These are phyloP conservation scores for Samsoniella hepiali DNA, from an alignment of 2,329 filamentous ascomycete species.

Conservation along the genomic window DNA sequence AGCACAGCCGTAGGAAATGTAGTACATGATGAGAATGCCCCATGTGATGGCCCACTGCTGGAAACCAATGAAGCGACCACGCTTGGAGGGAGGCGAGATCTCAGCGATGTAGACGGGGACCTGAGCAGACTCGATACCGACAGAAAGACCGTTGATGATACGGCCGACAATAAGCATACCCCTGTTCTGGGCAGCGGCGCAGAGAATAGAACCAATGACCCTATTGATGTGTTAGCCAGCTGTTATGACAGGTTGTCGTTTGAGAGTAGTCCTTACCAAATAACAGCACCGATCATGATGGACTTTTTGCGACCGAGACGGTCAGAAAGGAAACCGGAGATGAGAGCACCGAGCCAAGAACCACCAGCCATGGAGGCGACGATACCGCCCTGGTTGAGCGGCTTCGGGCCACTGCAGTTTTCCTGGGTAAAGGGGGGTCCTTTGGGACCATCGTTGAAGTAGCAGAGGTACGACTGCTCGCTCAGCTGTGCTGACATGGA, in stretches of 20 bases:
- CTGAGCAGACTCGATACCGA: constrained; percentile 64
- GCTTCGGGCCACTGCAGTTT: constrained; percentile 34
- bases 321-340: constrained; percentile 49
- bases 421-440: constrained; percentile 31
- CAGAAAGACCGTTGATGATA: constrained; percentile 63
- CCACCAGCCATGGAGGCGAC: constrained; percentile 51
- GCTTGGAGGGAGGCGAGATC: constrained; percentile 52
- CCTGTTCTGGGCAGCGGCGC: constrained; percentile 45
- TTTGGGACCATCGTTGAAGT: constrained; percentile 36
- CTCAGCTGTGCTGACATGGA: constrained; percentile 49
- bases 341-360: constrained; percentile 47
- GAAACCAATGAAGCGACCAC: constrained; percentile 65
- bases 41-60: constrained; percentile 75
- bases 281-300: constrained; percentile 48
- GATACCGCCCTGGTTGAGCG: constrained; percentile 49
- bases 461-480: constrained; percentile 37
- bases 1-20: constrained; percentile 62
- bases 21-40: constrained; percentile 66
- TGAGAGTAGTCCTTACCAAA: constrained; percentile 43
- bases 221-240: constrained; percentile 27
- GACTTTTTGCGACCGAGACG: constrained; percentile 47
- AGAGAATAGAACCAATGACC: constrained; percentile 47
- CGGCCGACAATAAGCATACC: constrained; percentile 52
- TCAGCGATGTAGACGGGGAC: constrained; percentile 70
- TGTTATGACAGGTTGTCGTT: neutral